A percentile compares a stretch with the other conserved stretches of the same genome.
phyloP scores from a whole-genome alignment of 1,139 yeast genomes.

The Debaryomyces subglobosus region DNA sequence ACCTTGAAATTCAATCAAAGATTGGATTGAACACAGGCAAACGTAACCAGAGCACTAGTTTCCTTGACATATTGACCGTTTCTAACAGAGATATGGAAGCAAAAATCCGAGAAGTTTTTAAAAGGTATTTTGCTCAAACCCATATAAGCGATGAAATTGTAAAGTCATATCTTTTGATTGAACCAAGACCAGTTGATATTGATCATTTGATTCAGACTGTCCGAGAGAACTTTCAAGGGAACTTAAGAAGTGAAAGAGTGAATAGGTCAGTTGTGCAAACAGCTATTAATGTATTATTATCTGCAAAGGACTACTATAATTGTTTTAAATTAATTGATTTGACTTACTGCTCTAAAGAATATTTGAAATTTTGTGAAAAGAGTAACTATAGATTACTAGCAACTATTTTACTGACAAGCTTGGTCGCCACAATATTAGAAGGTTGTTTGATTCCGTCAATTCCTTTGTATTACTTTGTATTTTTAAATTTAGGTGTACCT shows the following conservation, averaged over 20 bases:
- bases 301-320: conserved; percentile 37
- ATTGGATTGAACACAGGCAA: background rate
- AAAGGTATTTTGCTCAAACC: conserved; percentile 13
- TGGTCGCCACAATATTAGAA: conserved; percentile 3
- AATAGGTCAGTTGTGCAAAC: conserved; percentile 17
- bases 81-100: conserved; percentile 22
- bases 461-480: conserved; percentile 14
- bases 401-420: background rate
- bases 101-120: conserved; percentile 19
- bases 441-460: conserved; percentile 15
- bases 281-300: conserved; percentile 27
- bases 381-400: background rate
- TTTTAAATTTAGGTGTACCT: conserved; percentile 12
- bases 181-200: conserved; percentile 27
- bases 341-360: conserved; percentile 21
- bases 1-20: conserved; percentile 1
- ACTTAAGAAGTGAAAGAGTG: conserved; percentile 4
- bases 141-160: conserved; percentile 15
- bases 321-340: conserved; percentile 35
- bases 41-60: background rate
- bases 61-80: conserved; percentile 8
- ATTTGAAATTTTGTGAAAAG: conserved; percentile 8
- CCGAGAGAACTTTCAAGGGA: conserved; percentile 13
- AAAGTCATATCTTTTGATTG: conserved; percentile 22
- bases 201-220: conserved; percentile 20